These are phyloP conservation scores for Afroboletus lepidellus DNA, from an alignment of 1,284 basidiomycete genomes.

Conservation along the genomic window DNA sequence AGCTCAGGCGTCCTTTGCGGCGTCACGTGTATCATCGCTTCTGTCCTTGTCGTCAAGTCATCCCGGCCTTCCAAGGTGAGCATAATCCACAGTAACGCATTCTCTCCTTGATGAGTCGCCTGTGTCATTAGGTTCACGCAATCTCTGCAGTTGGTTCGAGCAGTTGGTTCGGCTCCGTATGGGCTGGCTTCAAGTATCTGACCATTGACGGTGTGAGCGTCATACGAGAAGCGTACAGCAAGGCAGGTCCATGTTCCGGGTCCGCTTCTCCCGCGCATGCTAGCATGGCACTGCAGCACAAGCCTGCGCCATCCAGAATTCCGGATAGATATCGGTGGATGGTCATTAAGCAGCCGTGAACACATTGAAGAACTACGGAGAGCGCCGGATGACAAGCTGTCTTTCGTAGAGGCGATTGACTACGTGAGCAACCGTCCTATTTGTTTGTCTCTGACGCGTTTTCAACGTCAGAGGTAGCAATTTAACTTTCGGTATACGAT, in stretches of 20 bases:
- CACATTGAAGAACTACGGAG: background rate
- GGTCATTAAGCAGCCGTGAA: background rate
- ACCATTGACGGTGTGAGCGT: constrained; percentile 6
- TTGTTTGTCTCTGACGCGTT: background rate
- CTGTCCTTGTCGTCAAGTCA: background rate
- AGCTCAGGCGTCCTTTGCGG: background rate
- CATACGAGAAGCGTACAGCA: constrained; percentile 25
- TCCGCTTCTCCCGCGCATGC: background rate
- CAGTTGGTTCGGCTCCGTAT: constrained; percentile 18
- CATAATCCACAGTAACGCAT: background rate
- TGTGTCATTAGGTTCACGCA: constrained; percentile 14
- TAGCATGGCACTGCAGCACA: background rate
- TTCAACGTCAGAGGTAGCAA: background rate
- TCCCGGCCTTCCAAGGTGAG: background rate
- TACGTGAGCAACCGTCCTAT: background rate
- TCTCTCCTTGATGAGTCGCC: background rate
- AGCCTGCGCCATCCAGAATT: background rate
- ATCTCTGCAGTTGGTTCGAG: constrained; percentile 25
- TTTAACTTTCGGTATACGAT: background rate
- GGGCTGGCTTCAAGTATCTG: constrained; percentile 11
- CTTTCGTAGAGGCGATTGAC: background rate
- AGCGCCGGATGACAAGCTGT: background rate
- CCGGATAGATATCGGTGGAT: background rate
- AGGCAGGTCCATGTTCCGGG: constrained; percentile 3
- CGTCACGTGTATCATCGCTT: background rate